A percentile compares a stretch with the other conserved stretches of the same genome.
phyloP scores from a whole-genome alignment of 179 eudicot species.

The Amaranthus tricolor region DNA sequence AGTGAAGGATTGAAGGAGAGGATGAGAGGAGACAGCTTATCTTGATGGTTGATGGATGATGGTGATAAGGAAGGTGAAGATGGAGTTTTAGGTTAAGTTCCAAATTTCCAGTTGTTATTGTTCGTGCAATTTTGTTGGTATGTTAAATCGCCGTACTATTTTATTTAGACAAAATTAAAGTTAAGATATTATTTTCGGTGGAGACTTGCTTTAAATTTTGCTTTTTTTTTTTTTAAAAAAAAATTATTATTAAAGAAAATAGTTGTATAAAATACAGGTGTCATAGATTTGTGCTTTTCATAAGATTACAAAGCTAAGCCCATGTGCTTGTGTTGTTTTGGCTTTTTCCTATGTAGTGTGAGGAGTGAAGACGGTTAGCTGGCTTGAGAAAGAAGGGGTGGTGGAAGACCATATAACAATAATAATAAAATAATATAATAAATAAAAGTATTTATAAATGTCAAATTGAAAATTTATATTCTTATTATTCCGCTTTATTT shows the following conservation, averaged over 20 bases:
- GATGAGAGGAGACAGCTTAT: conserved; percentile 18
- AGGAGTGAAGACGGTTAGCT: conserved; percentile 4
- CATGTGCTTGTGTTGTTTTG: conserved; percentile 23
- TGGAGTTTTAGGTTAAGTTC: background rate
- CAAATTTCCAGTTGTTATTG: background rate
- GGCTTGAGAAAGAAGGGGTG: background rate
- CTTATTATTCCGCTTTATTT: no score
- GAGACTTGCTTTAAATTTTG: background rate
- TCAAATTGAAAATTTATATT: no score
- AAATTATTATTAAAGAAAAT: no score
- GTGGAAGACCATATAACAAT: background rate
- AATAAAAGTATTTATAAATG: no score
- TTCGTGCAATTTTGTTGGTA: conserved; percentile 1
- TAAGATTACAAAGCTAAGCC: background rate
- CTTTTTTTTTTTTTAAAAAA: background rate
- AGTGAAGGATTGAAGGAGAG: background rate
- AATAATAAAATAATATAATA: no score
- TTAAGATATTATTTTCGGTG: background rate
- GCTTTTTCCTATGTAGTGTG: background rate
- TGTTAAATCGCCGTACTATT: background rate
- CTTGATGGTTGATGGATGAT: background rate
- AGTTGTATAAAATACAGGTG: background rate
- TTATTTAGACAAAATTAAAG: background rate
- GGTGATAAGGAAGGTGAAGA: background rate
- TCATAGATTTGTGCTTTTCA: background rate